Evolutionary conservation across 805 yeast species (phyloP).

Genomic region (Hanseniaspora jakobsenii): DNA sequence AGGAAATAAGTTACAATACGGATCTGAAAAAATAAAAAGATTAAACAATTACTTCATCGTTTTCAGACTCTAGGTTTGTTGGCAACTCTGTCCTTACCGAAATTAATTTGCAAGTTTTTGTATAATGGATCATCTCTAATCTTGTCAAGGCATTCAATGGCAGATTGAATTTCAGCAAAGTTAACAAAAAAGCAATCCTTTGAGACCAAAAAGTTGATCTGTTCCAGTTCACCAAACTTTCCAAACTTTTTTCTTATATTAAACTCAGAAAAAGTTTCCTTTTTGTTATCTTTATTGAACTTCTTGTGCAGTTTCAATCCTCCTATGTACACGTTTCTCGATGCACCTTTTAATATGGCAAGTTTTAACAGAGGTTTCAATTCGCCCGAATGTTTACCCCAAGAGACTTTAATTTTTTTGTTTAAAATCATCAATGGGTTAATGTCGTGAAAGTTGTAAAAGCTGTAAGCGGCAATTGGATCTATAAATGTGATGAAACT

Average conservation of each 20-base stretch:
- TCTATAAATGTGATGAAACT: constrained; percentile 93
- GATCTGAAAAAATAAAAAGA: no score
- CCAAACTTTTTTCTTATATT: constrained; percentile 62
- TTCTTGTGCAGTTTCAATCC: constrained; percentile 36
- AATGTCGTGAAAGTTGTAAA: constrained; percentile 83
- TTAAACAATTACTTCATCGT: neutral
- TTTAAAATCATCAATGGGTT: constrained; percentile 81
- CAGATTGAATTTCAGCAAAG: constrained; percentile 80
- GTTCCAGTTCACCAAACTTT: constrained; percentile 88
- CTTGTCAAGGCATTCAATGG: constrained; percentile 85
- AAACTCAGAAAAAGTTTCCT: constrained; percentile 36
- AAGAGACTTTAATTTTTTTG: constrained; percentile 80
- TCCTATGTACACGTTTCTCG: constrained; percentile 86
- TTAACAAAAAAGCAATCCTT: constrained; percentile 85
- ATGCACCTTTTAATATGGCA: constrained; percentile 89
- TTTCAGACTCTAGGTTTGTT: constrained; percentile 46
- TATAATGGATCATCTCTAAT: constrained; percentile 64
- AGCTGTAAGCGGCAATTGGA: constrained; percentile 95
- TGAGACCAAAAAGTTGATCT: constrained; percentile 73
- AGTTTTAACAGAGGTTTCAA: constrained; percentile 72
- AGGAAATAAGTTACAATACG: no score
- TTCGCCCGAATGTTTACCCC: constrained; percentile 97
- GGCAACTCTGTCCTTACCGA: constrained; percentile 92
- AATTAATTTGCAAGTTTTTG: constrained; percentile 65
- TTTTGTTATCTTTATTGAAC: constrained; percentile 20